Base-by-base conservation (phyloP, 306 rosid genomes). In the Fragaria ananassa region DNA sequence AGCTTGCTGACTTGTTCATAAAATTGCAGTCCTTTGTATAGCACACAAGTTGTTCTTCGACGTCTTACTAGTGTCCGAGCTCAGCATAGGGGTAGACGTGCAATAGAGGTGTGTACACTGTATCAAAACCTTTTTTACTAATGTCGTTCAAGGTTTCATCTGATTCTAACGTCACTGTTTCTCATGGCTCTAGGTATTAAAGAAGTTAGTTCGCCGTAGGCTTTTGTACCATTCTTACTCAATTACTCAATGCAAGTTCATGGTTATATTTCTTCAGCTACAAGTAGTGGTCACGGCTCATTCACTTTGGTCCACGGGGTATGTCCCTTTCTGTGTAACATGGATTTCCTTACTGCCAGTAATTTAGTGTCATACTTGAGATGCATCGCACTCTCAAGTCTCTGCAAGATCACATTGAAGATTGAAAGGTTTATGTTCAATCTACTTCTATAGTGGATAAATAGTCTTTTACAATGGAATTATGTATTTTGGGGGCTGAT, bases 291-390 rank as follows among this genome's bases (percentile, higher is more conserved):
- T 57, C 75, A 78, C 70, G 81, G 74, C 71, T 84, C 97, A 74
- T 95, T 95, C 78, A 90, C 93, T 75, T 89, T 95, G 69, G 97
- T 95, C 72, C 98, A 95, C 6, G 97, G 96, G 96, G 98, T 92
- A 89, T 50, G 96, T 79, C 44, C 58, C 60, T 79, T 68, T 72
- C 76, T 63, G 18, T 68, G 50, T 67, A 42, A 62, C 19, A 74
- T 82, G 76, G 46, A 27, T 71, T 78, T 6, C 66, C 65, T 67
- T 62, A 31, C 50, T 74, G 53, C 57, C 42, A 27, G 75, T 71
- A 70, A 21, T 57, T 58, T 35, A 18, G 25, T 39, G 8, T 7
- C 72, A 4, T 50, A 45, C 53, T 8, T n/a, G 41, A 23, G 8
- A n/a, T 71, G 86, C 56, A 49, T 70, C n/a, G 42, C 63, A 51